Evolutionary conservation across 257 asterid genomes (phyloP), one percentile per base, ranked within the genome.

Genomic region (Lycium ferocissimum): DNA sequence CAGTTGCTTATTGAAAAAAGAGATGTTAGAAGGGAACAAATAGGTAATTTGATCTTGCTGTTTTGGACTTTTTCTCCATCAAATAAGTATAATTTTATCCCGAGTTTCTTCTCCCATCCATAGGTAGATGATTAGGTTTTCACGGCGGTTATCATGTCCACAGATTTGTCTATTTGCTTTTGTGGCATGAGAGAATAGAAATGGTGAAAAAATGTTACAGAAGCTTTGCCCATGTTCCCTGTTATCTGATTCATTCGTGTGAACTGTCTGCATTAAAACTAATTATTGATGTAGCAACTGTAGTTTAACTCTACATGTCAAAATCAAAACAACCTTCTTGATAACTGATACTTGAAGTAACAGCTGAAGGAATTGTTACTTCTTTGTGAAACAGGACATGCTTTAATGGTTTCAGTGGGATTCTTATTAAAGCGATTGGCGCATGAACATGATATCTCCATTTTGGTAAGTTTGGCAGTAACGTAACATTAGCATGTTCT

Each of bases 361-460:
- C 67, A 54, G 73, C 86, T 85, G 61, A 86, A 65, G 33, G 70
- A 22, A 10, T 80, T 86, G 66, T 70, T 56, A 69, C 75, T 87
- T 61, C 13, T 81, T 81, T 76, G 84, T 40, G 61, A 43, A 82
- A 45, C 91, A 95, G 98, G 99, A 65, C 98, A 92, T 83, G 93
- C 91, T 83, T 88, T 95, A 82, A 94, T 93, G 98, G 89, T 89
- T 72, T 88, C 94, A 13, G 89, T 89, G 54, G 97, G 99, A 82
- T 90, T 91, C 90, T 84, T 95, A 84, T 86, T 95, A 80, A 95
- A 93, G 93, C 92, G 89, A 91, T 89, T 95, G 85, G 98, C 97
- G 5, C 91, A 92, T 80, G 97, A 94, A 88, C 91, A 92, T 88
- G 90, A 92, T 90, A 84, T 95, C 65, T 84, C 93, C 37, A 88